Evolutionary conservation across 495 filamentous ascomycete species (phyloP), one percentile per base, ranked within the genome.

Genomic region (Venustampulla echinocandica): DNA sequence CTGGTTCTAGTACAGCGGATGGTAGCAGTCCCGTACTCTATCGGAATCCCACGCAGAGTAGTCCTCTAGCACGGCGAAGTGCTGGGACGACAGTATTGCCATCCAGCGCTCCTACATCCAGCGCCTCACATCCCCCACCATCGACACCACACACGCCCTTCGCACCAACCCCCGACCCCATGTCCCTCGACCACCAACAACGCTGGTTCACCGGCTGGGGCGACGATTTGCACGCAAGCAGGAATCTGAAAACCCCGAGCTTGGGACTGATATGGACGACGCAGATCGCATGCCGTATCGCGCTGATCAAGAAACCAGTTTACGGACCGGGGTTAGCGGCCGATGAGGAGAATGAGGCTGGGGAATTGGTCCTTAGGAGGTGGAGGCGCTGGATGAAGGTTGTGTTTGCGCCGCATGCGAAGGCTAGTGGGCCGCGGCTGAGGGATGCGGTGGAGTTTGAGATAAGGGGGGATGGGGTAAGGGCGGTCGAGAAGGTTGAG

Each of bases 171-270:
- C 52, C 77, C 41, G 63, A 73, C 59, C 58, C 76, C 11, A 69
- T 93, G 25, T 73, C 71, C n/a, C 74, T 96, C 13, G 77, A 88
- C 49, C 86, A 93, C 61, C 92, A 98, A 62, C 84, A 93, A 57
- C 77, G 82, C 6, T 98, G 85, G 74, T 95, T 95, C 63, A 90
- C 85, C 2, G 92, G 92, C 28, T 98, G 92, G 90, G 88, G 87
- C 18, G 83, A 89, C 59, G 67, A 71, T 30, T 65, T 56, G 0
- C 57, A 65, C 19, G 60, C 52, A 17, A 24, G 18, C 11, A 52
- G 52, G 46, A 61, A 65, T 24, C 69, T 80, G 11, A 98, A 97
- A 65, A 93, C 85, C 0, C 92, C 92, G 0, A 80, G 84, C 7
- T 66, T 97, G 43, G 92, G 92, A 0, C 70, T 95, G 10, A 79